A percentile compares a stretch with the other conserved stretches of the same genome.
phyloP scores from a whole-genome alignment of 2,329 filamentous ascomycete genomes.

The Pseudogymnoascus sp. region DNA sequence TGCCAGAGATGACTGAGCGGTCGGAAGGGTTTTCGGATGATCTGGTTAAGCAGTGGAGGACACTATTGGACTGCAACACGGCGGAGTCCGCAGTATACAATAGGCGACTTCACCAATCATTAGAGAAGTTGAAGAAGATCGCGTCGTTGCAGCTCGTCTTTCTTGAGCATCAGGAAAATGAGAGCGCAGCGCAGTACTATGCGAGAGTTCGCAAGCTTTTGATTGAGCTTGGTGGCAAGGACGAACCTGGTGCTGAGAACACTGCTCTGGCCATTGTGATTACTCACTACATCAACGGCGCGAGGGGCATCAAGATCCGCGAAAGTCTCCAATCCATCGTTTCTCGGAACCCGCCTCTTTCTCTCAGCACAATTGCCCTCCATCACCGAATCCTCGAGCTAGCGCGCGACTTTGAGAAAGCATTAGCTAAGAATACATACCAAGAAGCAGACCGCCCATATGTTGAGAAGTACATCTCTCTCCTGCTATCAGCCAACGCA shows the following conservation, averaged over 20 bases:
- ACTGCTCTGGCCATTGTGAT: conserved; percentile 27
- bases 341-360: conserved; percentile 25
- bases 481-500: conserved; percentile 34
- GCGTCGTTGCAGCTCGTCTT: conserved; percentile 45
- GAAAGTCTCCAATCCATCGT: conserved; percentile 31
- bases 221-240: conserved; percentile 26
- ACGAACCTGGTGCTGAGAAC: conserved; percentile 13
- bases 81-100: conserved; percentile 42
- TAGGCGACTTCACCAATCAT: conserved; percentile 42
- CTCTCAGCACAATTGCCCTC: conserved; percentile 10
- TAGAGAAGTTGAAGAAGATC: conserved; percentile 43
- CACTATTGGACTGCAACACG: conserved; percentile 17
- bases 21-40: conserved; percentile 32
- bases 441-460: conserved; percentile 27
- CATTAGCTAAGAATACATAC: conserved; percentile 42
- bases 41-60: conserved; percentile 39
- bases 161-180: conserved; percentile 46
- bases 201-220: conserved; percentile 36
- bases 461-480: conserved; percentile 41
- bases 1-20: conserved; percentile 30
- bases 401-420: conserved; percentile 46
- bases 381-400: conserved; percentile 49
- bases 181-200: conserved; percentile 44
- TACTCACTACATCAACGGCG: conserved; percentile 44
- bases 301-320: conserved; percentile 40